These are phyloP conservation scores for Bruguiera hainesii DNA, from an alignment of 441 rosid species.

Conservation along the genomic window DNA sequence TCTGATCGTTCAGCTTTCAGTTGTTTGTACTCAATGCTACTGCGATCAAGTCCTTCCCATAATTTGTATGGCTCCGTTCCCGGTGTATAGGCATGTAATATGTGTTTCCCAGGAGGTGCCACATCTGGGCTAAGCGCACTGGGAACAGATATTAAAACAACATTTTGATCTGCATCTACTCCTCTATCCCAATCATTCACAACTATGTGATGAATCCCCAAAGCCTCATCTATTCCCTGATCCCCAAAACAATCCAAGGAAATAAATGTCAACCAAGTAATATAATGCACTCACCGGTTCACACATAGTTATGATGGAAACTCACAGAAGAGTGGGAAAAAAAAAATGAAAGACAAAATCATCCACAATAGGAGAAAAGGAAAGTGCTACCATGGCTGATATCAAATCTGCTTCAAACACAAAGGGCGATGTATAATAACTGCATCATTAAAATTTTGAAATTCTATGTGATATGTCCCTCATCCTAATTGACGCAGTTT, in stretches of 20 bases:
- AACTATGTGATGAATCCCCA: conserved; percentile 88
- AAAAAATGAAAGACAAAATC: not conserved
- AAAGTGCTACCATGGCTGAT: not conserved
- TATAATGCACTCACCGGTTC: not conserved
- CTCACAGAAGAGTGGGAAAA: not conserved
- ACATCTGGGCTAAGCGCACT: conserved; percentile 72
- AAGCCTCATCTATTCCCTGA: conserved; percentile 31
- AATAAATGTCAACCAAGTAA: not conserved
- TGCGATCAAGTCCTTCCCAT: conserved; percentile 85
- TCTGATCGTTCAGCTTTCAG: conserved; percentile 80
- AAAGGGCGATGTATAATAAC: not conserved
- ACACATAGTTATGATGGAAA: not conserved
- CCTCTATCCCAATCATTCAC: conserved; percentile 88
- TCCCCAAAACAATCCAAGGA: too few relatives aligned
- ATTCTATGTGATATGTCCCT: too few relatives aligned
- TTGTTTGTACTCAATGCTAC: conserved; percentile 61
- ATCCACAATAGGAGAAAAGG: not conserved
- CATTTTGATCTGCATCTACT: conserved; percentile 92
- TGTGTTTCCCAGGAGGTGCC: conserved; percentile 82
- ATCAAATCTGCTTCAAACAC: not conserved
- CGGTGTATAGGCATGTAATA: conserved; percentile 77
- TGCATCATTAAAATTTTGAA: not conserved
- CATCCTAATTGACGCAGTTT: too few relatives aligned
- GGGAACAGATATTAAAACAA: conserved; percentile 86
- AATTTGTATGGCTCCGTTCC: conserved; percentile 81